Evolutionary conservation across 768 basidiomycete genomes (phyloP).

Genomic region (Galerina sulciceps): DNA sequence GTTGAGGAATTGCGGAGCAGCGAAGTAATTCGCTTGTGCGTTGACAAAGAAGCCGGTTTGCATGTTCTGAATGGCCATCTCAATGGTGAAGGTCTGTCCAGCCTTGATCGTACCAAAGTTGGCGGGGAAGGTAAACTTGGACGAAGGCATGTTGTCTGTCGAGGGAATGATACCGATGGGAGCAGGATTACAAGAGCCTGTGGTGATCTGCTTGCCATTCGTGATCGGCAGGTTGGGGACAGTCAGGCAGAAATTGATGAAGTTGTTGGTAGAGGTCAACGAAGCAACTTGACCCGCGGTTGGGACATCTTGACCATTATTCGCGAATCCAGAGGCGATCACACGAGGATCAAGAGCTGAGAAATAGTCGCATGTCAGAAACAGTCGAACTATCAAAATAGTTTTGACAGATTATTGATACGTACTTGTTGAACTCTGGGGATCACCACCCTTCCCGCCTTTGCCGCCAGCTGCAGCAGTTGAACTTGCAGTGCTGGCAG

Average conservation of each 20-base stretch:
- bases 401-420: background rate
- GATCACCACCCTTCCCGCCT: constrained; percentile 28
- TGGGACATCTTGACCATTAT: constrained; percentile 50
- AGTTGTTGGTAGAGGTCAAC: constrained; percentile 62
- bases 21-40: constrained; percentile 55
- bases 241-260: constrained; percentile 58
- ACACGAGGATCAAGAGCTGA: constrained; percentile 55
- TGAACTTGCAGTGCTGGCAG: constrained; percentile 4
- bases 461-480: constrained; percentile 6
- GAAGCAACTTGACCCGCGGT: constrained; percentile 53
- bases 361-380: constrained; percentile 7
- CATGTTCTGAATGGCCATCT: constrained; percentile 49
- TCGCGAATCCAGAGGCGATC: constrained; percentile 52
- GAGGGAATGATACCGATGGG: constrained; percentile 60
- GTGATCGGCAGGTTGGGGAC: constrained; percentile 52
- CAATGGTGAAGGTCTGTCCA: constrained; percentile 53
- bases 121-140: constrained; percentile 49
- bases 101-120: constrained; percentile 50
- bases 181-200: constrained; percentile 62
- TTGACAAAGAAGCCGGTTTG: constrained; percentile 63
- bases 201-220: constrained; percentile 54
- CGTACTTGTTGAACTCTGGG: constrained; percentile 50
- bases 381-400: background rate
- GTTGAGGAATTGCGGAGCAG: constrained; percentile 61
- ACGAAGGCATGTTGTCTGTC: constrained; percentile 48